phyloP scores from a whole-genome alignment of 495 filamentous ascomycete genomes.

The Penicillium canariense region DNA sequence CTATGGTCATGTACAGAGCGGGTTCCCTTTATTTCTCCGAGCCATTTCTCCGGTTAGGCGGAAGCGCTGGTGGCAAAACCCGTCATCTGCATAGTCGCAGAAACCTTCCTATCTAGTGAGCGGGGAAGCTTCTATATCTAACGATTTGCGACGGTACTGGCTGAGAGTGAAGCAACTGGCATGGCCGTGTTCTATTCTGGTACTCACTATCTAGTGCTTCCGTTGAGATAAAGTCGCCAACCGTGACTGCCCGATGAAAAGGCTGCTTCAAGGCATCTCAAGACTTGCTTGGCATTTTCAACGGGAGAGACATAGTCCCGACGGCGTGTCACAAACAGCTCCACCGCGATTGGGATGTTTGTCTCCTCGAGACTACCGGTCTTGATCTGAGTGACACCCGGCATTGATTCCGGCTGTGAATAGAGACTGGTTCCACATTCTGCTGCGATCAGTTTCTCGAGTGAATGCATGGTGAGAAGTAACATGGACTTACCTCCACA shows the following conservation, averaged over 20 bases:
- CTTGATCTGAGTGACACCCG: constrained; percentile 3
- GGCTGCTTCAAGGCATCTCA: constrained; percentile 10
- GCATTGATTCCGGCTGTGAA: constrained; percentile 1
- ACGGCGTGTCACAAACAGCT: constrained; percentile 2
- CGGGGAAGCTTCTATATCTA: too few species aligned
- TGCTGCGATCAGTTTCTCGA: background rate
- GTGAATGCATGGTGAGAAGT: background rate
- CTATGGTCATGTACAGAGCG: too few species aligned
- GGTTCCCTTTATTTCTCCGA: too few species aligned
- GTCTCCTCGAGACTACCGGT: background rate
- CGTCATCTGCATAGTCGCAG: too few species aligned
- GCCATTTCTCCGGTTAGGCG: too few species aligned
- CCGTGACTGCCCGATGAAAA: background rate
- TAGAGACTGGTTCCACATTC: constrained; percentile 1
- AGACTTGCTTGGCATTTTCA: background rate
- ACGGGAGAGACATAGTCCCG: background rate
- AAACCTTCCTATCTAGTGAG: too few species aligned
- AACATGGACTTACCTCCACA: background rate
- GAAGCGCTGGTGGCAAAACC: too few species aligned
- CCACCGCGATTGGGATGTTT: background rate
- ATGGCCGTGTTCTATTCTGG: too few species aligned
- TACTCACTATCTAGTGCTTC: too few species aligned
- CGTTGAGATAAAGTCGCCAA: too few species aligned
- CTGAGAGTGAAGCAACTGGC: too few species aligned
- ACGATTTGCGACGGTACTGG: too few species aligned